Conservation (phyloP, 768 basidiomycete genomes). For the Mycena crocata region DNA sequence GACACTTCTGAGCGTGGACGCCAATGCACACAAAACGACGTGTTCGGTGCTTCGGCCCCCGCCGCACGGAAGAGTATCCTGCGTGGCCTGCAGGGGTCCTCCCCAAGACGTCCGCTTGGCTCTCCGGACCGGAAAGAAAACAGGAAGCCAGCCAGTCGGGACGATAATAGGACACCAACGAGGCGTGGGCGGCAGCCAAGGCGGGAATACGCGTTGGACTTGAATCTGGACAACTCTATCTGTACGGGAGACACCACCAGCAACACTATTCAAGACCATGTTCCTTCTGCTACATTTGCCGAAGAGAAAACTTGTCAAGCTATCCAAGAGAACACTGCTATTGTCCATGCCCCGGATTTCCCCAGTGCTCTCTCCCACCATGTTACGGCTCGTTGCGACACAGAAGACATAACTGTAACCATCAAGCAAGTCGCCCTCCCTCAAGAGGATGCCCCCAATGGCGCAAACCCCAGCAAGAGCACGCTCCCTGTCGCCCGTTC, state of each 20-base stretch:
- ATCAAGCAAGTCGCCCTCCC: background rate
- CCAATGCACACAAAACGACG: slow-evolving; percentile 11
- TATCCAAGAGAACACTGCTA: slow-evolving; percentile 13
- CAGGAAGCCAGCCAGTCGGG: slow-evolving; percentile 5
- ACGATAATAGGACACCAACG: slow-evolving; percentile 4
- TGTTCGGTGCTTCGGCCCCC: background rate
- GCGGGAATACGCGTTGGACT: slow-evolving; percentile 8
- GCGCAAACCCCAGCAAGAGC: background rate
- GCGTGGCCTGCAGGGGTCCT: slow-evolving; percentile 26
- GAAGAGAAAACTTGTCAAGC: background rate
- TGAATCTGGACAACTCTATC: background rate
- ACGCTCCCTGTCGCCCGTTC: background rate
- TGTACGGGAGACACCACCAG: background rate
- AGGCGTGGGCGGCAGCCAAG: slow-evolving; percentile 19
- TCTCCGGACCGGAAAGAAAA: slow-evolving; percentile 33
- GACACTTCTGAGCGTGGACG: slow-evolving; percentile 26
- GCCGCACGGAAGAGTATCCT: slow-evolving; percentile 12
- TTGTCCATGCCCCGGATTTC: background rate
- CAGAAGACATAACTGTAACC: slow-evolving; percentile 11
- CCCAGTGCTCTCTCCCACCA: background rate
- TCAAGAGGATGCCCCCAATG: background rate
- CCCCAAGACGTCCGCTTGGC: slow-evolving; percentile 18
- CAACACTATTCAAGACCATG: background rate
- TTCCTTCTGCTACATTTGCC: background rate
- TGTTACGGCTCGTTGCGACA: background rate